A percentile compares a stretch with the other conserved stretches of the same genome.
phyloP scores from a whole-genome alignment of 78 protist genomes.

The Dictyostelium intermedium region DNA sequence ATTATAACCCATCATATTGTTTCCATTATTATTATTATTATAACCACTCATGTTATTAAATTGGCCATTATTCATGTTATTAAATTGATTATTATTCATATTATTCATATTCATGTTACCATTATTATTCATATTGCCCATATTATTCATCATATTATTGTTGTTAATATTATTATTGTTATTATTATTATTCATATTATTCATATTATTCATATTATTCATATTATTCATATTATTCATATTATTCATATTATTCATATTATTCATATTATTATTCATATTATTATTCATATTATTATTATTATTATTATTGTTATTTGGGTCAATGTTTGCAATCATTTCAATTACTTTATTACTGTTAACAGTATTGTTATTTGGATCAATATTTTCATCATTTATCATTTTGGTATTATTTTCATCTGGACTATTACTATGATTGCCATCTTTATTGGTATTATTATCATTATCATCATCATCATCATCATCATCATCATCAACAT shows the following conservation, averaged over 20 bases:
- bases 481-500: background rate
- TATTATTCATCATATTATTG: background rate
- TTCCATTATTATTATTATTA: background rate
- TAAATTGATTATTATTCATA: background rate
- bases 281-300: background rate
- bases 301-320: background rate
- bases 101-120: background rate
- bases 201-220: background rate
- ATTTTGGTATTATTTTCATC: background rate
- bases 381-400: background rate
- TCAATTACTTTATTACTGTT: background rate
- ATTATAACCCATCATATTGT: background rate
- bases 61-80: background rate
- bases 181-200: background rate
- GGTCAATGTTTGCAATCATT: background rate
- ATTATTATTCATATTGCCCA: background rate
- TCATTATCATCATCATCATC: background rate
- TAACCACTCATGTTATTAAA: background rate
- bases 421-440: background rate
- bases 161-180: slow-evolving; percentile 1
- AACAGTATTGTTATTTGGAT: background rate
- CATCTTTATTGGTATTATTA: background rate
- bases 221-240: background rate
- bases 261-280: background rate
- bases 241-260: background rate